Percentiles rank a stretch among this genome's conserved stretches.
phyloP scores from a whole-genome alignment of 768 basidiomycete genomes.

The Fomitopsis pulvina region DNA sequence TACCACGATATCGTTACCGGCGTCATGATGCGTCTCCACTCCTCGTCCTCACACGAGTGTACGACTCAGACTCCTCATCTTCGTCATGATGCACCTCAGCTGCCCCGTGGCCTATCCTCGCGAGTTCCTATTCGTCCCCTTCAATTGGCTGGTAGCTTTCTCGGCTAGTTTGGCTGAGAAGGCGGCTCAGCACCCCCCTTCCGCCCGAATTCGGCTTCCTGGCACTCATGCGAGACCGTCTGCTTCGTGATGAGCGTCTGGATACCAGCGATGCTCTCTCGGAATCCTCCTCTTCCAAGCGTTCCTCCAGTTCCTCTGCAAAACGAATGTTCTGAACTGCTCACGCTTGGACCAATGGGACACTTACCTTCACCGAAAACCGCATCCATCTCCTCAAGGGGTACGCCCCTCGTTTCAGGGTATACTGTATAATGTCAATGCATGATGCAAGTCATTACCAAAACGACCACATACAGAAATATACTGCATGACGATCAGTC shows the following conservation, averaged over 20 bases:
- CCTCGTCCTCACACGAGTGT: constrained; percentile 4
- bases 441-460: constrained; percentile 1
- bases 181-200: constrained; percentile 43
- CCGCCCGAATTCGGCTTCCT: constrained; percentile 17
- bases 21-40: constrained; percentile 4
- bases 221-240: constrained; percentile 25
- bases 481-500: constrained; percentile 37
- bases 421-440: constrained; percentile 47
- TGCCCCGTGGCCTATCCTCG: constrained; percentile 39
- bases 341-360: background rate
- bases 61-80: constrained; percentile 4
- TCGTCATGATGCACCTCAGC: constrained; percentile 24
- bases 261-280: constrained; percentile 52
- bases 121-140: constrained; percentile 50
- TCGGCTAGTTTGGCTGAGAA: constrained; percentile 38
- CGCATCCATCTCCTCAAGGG: constrained; percentile 86
- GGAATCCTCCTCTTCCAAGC: constrained; percentile 56
- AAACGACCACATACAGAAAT: constrained; percentile 52
- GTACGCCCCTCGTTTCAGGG: constrained; percentile 82
- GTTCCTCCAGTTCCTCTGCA: constrained; percentile 46
- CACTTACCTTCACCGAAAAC: constrained; percentile 81
- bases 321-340: background rate
- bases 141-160: constrained; percentile 42
- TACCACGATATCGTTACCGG: constrained; percentile 4
- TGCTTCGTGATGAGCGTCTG: constrained; percentile 25